Evolutionary conservation across 495 filamentous ascomycete genomes (phyloP), one percentile per base, ranked within the genome.

Genomic region (Penicillium robsamsonii): DNA sequence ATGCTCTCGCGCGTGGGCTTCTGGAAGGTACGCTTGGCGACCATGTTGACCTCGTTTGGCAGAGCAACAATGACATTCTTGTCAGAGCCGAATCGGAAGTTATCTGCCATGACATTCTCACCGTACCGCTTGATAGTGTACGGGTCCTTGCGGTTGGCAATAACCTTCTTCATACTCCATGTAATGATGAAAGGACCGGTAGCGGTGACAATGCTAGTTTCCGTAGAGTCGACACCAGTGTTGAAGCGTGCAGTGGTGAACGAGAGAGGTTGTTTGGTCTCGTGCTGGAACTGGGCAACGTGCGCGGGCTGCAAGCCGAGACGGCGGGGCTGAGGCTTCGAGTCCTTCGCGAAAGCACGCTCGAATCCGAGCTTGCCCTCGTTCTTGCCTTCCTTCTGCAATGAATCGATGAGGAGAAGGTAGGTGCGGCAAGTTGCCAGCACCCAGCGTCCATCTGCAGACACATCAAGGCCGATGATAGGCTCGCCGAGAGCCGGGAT

Each of bases 1-100:
- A 98, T 97, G 65, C 91, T 96, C 80, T 98, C 92, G 37, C 94
- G 79, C 5, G 95, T 96, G 2, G 93, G 91, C 72, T 83, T 87
- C 81, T 88, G 89, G 68, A 98, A 84, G 60, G 82, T 84, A 58
- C 85, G 80, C 72, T 90, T 91, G 42, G 85, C 87, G 24, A 97
- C 89, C 92, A 97, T 97, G 70, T 97, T 93, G 59, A 98, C 93
- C 73, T 96, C 92, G 68, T 98, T 96, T 4, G 95, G 92, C 57
- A 97, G 75, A 1, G 94, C 94, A 20, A 98, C 92, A 66, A 98
- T 96, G 58, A 98, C 89, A 62, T 96, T 96, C 81, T 96, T 96
- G 68, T 98, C 94, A 12, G 85, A 90, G 30, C 92, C 92, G 63
- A 92, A 98, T 60, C 91, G 89, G 86, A 98, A 98, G 69, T 98